phyloP scores from a whole-genome alignment of 192 early-diverging fungal genomes.

The Mortierella antarctica region DNA sequence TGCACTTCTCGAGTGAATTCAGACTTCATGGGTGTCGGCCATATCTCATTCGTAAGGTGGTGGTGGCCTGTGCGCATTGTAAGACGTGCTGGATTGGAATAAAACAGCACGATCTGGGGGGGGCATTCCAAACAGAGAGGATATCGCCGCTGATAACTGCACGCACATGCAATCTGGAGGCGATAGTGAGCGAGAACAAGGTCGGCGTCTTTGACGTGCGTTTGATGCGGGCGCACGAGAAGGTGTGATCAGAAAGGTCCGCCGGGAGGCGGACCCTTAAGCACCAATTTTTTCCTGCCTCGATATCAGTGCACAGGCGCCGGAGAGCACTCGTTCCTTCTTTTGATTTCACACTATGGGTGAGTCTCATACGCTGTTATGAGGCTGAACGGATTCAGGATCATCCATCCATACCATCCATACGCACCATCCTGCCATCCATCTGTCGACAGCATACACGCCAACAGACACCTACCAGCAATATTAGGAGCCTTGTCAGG shows the following conservation, averaged over 20 bases:
- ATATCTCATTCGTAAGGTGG: no score
- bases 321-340: conserved; percentile 10
- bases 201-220: no score
- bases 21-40: no score
- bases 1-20: no score
- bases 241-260: not conserved
- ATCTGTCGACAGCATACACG: not conserved
- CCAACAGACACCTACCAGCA: not conserved
- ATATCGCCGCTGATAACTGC: no score
- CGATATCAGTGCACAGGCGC: conserved; percentile 8
- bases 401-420: conserved; percentile 16
- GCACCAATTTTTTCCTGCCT: not conserved
- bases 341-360: conserved; percentile 42
- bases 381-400: conserved; percentile 9
- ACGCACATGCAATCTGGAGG: no score
- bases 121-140: no score
- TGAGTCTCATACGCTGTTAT: conserved; percentile 26
- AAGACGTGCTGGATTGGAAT: no score
- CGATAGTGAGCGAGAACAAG: no score
- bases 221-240: not conserved
- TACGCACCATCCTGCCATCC: conserved; percentile 2
- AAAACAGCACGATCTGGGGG: no score
- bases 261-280: conserved; percentile 1
- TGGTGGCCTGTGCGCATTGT: no score
- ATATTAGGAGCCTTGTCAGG: no score